These are phyloP conservation scores for Lecanoromycetidae sp. DNA, from an alignment of 2,329 filamentous ascomycete genomes.

Conservation along the genomic window DNA sequence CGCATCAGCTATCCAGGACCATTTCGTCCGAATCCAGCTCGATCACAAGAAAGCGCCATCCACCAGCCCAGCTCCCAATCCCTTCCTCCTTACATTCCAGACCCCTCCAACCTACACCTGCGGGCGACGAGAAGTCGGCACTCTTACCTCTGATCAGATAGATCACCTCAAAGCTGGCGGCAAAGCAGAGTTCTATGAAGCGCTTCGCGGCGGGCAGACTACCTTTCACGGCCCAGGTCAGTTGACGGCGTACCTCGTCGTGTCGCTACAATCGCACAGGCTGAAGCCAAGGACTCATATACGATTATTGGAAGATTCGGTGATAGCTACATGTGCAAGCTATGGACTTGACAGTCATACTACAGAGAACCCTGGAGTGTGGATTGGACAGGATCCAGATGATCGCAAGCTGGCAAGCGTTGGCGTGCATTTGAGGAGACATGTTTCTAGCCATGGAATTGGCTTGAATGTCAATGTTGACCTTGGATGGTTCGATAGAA, in stretches of 20 bases:
- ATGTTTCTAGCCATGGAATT: constrained; percentile 74
- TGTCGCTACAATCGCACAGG: constrained; percentile 61
- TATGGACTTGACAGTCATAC: constrained; percentile 52
- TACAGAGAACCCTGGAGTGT: constrained; percentile 73
- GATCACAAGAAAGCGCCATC: constrained; percentile 19
- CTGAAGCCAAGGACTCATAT: constrained; percentile 68
- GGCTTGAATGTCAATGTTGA: constrained; percentile 61
- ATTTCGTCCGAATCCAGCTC: constrained; percentile 38
- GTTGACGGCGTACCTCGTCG: constrained; percentile 77
- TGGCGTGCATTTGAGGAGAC: constrained; percentile 77
- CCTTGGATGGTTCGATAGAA: constrained; percentile 53
- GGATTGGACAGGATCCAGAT: constrained; percentile 37
- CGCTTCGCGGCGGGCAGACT: constrained; percentile 75
- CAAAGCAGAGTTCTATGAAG: constrained; percentile 52
- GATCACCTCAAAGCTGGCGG: constrained; percentile 27
- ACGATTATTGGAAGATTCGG: constrained; percentile 60
- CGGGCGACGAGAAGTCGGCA: constrained; percentile 60
- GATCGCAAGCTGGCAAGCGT: constrained; percentile 68
- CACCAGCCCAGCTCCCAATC: constrained; percentile 39
- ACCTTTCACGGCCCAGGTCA: constrained; percentile 96
- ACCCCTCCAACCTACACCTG: constrained; percentile 78
- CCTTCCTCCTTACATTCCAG: constrained; percentile 70
- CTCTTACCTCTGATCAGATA: constrained; percentile 27
- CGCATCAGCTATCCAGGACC: constrained; percentile 45
- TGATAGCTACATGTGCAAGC: constrained; percentile 51